Percentiles rank a stretch among this genome's conserved stretches.
phyloP scores from a whole-genome alignment of 1,284 basidiomycete species.

The Paramarasmius palmivorus region DNA sequence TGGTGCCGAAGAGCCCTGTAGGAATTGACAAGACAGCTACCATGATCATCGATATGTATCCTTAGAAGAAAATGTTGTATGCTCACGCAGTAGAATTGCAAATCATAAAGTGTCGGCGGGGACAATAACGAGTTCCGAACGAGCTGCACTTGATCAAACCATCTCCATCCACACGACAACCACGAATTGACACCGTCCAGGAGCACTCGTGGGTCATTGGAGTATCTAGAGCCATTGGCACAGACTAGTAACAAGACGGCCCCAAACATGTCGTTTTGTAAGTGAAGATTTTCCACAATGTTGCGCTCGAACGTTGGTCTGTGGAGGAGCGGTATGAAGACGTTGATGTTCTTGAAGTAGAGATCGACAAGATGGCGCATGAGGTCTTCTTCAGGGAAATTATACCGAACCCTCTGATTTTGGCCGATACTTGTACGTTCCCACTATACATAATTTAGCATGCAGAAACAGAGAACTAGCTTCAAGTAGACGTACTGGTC shows the following conservation, averaged over 20 bases:
- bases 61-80: not conserved
- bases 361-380: conserved; percentile 2
- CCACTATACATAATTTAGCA: conserved; percentile 33
- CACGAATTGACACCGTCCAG: conserved; percentile 34
- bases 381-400: conserved; percentile 58
- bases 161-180: conserved; percentile 75
- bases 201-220: conserved; percentile 58
- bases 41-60: conserved; percentile 1
- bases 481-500: not conserved
- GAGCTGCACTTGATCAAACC: conserved; percentile 63
- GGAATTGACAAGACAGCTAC: conserved; percentile 45
- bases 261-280: conserved; percentile 1
- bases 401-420: conserved; percentile 22
- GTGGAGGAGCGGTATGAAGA: conserved; percentile 5
- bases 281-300: conserved; percentile 1
- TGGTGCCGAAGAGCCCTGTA: conserved; percentile 62
- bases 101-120: conserved; percentile 55
- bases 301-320: conserved; percentile 2
- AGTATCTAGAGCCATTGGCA: conserved; percentile 51
- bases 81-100: conserved; percentile 52
- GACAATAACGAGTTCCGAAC: conserved; percentile 46
- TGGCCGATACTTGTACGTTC: conserved; percentile 37
- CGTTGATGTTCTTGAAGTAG: conserved; percentile 6
- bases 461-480: conserved; percentile 3
- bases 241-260: conserved; percentile 6